Base-by-base conservation (phyloP, 2,329 filamentous ascomycete genomes). In the Grosmannia huntii region DNA sequence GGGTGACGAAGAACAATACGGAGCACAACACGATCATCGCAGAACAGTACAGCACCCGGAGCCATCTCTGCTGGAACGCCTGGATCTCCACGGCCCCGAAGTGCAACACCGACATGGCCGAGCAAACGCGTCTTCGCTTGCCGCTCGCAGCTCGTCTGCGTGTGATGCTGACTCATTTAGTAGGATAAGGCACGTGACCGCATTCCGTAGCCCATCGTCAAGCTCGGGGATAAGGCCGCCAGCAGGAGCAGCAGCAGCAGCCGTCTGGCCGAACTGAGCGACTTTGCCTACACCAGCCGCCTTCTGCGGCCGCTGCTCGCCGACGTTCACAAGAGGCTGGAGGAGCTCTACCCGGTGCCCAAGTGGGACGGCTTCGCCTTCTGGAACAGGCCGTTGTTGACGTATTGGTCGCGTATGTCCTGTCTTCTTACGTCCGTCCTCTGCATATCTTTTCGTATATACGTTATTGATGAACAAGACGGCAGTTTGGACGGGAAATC, bases 191-290 rank as follows among this genome's bases (percentile, higher is more conserved):
- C 31, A 33, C 38, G 19, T 41, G 14, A 49, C n/a, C 16, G 50
- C 25, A 28, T 9, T 33, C 9, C 6, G n/a, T n/a, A n/a, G n/a
- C n/a, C n/a, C n/a, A n/a, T n/a, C n/a, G n/a, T n/a, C n/a, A n/a
- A n/a, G n/a, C n/a, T n/a, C 41, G 10, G 7, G 6, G 41, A 41
- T 6, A 16, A 41, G 38, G 38, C 38, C 4, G 38, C 38, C 19
- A 41, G 38, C 6, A n/a, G 41, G 4, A n/a, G 2, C 19, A 7
- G 19, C 41, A 23, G 10, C 19, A 23, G 25, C 23, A 23, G 31
- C 12, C 21, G 16, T 11, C 56, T 53, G 16, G 56, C 56, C 19
- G 56, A 58, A 3, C 57, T 59, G 16, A 57, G 56, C 16, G 33
- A 21, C 56, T 50, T 21, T 16, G 52, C 11, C 14, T 53, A 53